phyloP scores from a whole-genome alignment of 345 rosid genomes.

The Eucalyptus viminalis region DNA sequence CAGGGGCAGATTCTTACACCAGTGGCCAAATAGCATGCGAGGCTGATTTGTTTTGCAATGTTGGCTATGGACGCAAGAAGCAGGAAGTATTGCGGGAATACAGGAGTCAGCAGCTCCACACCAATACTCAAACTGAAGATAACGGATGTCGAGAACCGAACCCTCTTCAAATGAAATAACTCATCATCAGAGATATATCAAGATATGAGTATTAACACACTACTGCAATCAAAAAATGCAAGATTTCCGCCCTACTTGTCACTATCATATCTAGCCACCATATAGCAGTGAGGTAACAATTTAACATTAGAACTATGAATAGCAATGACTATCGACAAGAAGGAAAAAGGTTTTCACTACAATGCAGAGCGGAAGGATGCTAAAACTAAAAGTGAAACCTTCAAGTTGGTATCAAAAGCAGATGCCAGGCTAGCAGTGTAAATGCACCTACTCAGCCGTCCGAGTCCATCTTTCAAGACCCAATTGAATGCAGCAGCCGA shows the following conservation, averaged over 20 bases:
- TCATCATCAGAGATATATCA: background rate
- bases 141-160: slow-evolving; percentile 73
- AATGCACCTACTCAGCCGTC: slow-evolving; percentile 77
- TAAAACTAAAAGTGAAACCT: slow-evolving; percentile 23
- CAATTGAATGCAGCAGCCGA: slow-evolving; percentile 91
- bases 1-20: slow-evolving; percentile 42
- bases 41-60: slow-evolving; percentile 87
- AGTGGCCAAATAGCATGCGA: slow-evolving; percentile 77
- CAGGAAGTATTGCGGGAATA: slow-evolving; percentile 67
- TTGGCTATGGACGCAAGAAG: slow-evolving; percentile 79
- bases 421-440: slow-evolving; percentile 86
- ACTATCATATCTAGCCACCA: background rate
- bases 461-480: slow-evolving; percentile 91
- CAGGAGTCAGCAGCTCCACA: slow-evolving; percentile 78
- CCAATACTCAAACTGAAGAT: slow-evolving; percentile 87
- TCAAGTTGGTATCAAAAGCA: slow-evolving; percentile 84
- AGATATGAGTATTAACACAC: background rate
- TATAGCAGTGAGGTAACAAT: background rate
- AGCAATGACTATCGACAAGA: background rate
- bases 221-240: background rate
- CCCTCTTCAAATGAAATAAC: slow-evolving; percentile 41
- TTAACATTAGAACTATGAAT: background rate
- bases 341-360: background rate
- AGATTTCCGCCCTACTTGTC: background rate
- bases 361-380: background rate